Evolutionary conservation across 2,329 filamentous ascomycete genomes (phyloP).

Genomic region (Domatiomyces globalis): DNA sequence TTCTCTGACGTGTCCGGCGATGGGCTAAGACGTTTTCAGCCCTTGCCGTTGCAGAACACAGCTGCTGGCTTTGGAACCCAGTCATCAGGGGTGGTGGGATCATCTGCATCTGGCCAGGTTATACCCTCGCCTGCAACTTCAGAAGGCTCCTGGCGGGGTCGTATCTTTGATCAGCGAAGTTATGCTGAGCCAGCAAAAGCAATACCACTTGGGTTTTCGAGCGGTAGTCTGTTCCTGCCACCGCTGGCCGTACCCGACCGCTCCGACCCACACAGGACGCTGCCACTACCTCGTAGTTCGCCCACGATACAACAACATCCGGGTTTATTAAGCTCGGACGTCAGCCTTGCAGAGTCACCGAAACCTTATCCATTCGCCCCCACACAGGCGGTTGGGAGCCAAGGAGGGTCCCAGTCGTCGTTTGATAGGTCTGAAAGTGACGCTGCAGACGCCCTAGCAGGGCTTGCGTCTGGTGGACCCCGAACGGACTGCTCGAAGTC

Average conservation of each 20-base stretch:
- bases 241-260: constrained; percentile 8
- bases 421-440: constrained; percentile 15
- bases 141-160: constrained; percentile 9
- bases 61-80: not conserved
- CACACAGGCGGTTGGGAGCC: not conserved
- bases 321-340: not conserved
- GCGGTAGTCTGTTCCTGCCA: constrained; percentile 2
- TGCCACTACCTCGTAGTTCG: constrained; percentile 9
- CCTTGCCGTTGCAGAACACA: not conserved
- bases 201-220: constrained; percentile 1
- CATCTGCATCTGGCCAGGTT: not conserved
- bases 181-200: constrained; percentile 6
- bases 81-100: not conserved
- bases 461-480: constrained; percentile 9
- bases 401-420: constrained; percentile 3
- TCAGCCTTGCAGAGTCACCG: not conserved
- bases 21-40: not conserved
- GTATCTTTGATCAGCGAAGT: constrained; percentile 6
- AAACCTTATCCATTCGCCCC: not conserved
- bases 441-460: constrained; percentile 14
- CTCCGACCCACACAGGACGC: constrained; percentile 7
- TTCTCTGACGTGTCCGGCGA: not conserved
- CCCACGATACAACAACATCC: not conserved
- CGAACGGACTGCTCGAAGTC: constrained; percentile 5
- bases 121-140: constrained; percentile 7